phyloP scores from a whole-genome alignment of 2,329 filamentous ascomycete genomes.

The Fusarium sambucinum region DNA sequence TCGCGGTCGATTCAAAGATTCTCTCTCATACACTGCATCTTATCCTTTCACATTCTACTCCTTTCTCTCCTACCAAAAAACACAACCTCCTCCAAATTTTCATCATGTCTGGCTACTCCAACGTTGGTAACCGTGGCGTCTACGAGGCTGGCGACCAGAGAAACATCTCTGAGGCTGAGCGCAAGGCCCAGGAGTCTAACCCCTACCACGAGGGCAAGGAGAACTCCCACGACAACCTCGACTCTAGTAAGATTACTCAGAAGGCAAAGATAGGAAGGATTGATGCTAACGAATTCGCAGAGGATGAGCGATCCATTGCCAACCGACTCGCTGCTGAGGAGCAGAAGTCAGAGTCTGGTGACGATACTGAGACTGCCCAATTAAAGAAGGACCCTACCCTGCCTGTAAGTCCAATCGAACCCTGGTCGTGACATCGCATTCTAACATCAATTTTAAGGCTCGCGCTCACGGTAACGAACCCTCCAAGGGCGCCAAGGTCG shows the following conservation, averaged over 20 bases:
- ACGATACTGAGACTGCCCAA: constrained; percentile 57
- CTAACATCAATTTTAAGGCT: constrained; percentile 59
- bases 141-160: constrained; percentile 85
- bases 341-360: constrained; percentile 58
- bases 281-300: constrained; percentile 51
- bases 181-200: constrained; percentile 68
- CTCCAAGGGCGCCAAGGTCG: constrained; percentile 77
- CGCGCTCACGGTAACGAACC: constrained; percentile 78
- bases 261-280: constrained; percentile 57
- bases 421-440: not conserved
- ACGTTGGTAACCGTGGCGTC: constrained; percentile 72
- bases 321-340: constrained; percentile 76
- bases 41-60: constrained; percentile 5
- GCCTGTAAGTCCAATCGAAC: constrained; percentile 58
- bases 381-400: constrained; percentile 71
- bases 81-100: not conserved
- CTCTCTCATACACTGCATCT: constrained; percentile 6
- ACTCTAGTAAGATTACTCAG: constrained; percentile 72
- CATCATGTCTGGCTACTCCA: constrained; percentile 63
- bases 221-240: constrained; percentile 74
- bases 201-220: constrained; percentile 79
- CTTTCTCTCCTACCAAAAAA: not conserved
- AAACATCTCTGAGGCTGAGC: constrained; percentile 67
- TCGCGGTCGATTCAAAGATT: not conserved
- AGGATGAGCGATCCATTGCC: constrained; percentile 78